Evolutionary conservation across 805 yeast genomes (phyloP).

Genomic region (Ogataea dorogensis): DNA sequence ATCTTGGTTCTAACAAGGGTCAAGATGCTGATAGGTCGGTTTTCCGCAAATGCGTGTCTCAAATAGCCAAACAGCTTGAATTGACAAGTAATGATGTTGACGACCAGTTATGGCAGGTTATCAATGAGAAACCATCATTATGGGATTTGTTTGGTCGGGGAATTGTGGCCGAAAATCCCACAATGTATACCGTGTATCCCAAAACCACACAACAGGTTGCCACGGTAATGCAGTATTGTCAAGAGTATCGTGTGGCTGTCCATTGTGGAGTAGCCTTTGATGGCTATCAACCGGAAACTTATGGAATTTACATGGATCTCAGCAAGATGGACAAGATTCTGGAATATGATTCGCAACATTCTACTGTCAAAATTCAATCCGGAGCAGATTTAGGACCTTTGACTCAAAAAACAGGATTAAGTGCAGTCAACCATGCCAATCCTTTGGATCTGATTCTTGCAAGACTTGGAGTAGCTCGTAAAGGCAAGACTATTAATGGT

Average conservation of each 20-base stretch:
- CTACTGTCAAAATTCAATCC: conserved; percentile 11
- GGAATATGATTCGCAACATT: conserved; percentile 2
- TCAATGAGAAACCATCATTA: conserved; percentile 22
- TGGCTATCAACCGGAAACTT: conserved; percentile 8
- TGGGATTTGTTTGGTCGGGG: conserved; percentile 25
- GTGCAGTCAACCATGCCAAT: conserved; percentile 1
- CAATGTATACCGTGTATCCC: conserved; percentile 23
- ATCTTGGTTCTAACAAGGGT: conserved; percentile 17
- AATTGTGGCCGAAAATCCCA: conserved; percentile 17
- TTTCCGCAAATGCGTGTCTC: conserved; percentile 28
- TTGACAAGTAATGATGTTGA: conserved; percentile 18
- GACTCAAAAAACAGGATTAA: conserved; percentile 3
- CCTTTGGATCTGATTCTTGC: conserved; percentile 23
- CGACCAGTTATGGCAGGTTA: conserved; percentile 19
- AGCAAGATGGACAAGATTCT: conserved; percentile 15
- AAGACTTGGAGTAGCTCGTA: conserved; percentile 18
- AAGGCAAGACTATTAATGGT: conserved; percentile 6
- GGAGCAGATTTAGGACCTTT: conserved; percentile 8
- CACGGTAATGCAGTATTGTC: conserved; percentile 23
- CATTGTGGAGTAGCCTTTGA: conserved; percentile 13
- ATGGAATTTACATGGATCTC: conserved; percentile 16
- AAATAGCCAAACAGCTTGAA: conserved; percentile 24
- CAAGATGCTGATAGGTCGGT: conserved; percentile 26
- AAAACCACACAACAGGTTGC: conserved; percentile 24
- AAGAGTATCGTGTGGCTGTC: conserved; percentile 30